Base-by-base conservation (phyloP, 2,329 filamentous ascomycete genomes). In the Aspergillus brasiliensis region DNA sequence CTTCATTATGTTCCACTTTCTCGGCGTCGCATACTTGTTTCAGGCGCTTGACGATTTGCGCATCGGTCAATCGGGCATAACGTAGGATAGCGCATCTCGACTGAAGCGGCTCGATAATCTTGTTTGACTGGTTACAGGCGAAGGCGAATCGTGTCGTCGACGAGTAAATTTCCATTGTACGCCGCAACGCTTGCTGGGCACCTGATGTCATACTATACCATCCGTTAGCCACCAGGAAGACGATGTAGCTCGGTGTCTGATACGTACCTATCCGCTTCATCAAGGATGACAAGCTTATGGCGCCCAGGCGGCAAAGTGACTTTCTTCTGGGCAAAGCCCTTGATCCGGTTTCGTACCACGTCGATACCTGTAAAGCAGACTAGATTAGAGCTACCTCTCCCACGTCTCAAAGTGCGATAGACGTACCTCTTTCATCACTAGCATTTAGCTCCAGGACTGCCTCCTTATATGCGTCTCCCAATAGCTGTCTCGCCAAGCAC, bases 101-200 rank as follows among this genome's bases (percentile, higher is more conserved):
- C 77, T 99, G 95, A 54, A 99, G 83, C n/a, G 95, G 95, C 77
- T 99, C 95, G 76, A 99, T 99, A 74, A 99, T 98, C 80, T 98
- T 99, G 82, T 98, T 99, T 63, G 91, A 95, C 81, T 97, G 92
- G 77, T 99, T 99, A 83, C 95, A 99, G 2, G 95, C 95, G 72
- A 99, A 99, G 0, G 95, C 95, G 73, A 99, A 99, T 60, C 95
- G 86, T 2, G 95, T 99, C 1, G 95, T 99, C 64, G 92, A 89
- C 44, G 92, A 96, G 81, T 98, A 98, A 54, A 98, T 99, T 77
- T 99, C 95, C 95, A 99, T 99, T 0, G 95, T 99, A 63, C 95
- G 85, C 67, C 95, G 87, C 37, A 99, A 84, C 19, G 95, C 95
- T 78, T 98, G 95, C 75, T 99, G 95, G 2, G 95, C 95, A 56